Evolutionary conservation across 2,329 filamentous ascomycete genomes (phyloP), one percentile per base, ranked within the genome.

Genomic region (Ophiostoma perfectum): DNA sequence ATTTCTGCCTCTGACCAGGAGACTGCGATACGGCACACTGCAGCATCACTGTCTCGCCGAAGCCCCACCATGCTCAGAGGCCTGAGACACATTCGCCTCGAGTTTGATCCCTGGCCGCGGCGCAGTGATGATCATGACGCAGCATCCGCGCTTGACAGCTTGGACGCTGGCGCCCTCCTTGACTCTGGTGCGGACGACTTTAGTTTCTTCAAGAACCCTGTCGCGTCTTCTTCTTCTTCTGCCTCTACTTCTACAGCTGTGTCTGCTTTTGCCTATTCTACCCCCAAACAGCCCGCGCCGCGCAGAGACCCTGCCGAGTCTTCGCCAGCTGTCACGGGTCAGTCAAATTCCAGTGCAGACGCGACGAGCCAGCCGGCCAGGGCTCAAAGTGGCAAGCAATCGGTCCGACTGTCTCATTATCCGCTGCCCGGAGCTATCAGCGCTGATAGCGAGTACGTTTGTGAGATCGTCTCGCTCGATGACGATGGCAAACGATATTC

Each of bases 21-120:
- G 72, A 75, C 77, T 4, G 75, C 73, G 0, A 74, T 12, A 18
- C 38, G 8, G 41, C 18, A 55, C 60, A 74, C 78, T 16, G 70
- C 76, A 12, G 73, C 65, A 18, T 39, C 62, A 11, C 60, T 69
- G 63, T 74, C 71, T 52, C 75, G 76, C 3, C 79, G 80, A 4
- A 77, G 78, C 0, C 80, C 83, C 2, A 72, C 78, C 1, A 73
- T 83, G 3, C 75, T 88, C 5, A 73, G 74, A 3, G 86, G 86
- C 11, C 76, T 89, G n/a, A 79, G 81, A 67, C 80, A 82, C 69
- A 73, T 89, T 16, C 76, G 80, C 2, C 76, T 89, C 5, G 86
- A 88, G 73, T 82, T 88, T 70, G 80, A 82, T 39, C 75, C 78
- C 0, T 81, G 82, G 64, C 76, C 77, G 1, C 75, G 75, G 11